phyloP scores from a whole-genome alignment of 345 rosid genomes.

The Populus nigra region DNA sequence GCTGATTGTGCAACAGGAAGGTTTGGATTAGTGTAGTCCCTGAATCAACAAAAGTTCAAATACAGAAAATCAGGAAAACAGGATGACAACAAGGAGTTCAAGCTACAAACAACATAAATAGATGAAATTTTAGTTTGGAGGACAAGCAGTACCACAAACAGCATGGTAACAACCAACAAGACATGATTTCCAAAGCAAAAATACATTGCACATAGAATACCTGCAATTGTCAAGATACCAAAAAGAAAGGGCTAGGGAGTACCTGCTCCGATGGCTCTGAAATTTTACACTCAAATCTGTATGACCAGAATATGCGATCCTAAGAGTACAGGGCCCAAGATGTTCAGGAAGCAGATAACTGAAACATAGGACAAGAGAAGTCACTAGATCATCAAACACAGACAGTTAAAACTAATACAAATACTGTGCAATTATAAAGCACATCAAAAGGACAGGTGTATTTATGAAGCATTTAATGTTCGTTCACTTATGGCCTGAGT shows the following conservation, averaged over 20 bases:
- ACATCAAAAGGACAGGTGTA: background rate
- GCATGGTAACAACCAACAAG: background rate
- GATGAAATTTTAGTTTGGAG: background rate
- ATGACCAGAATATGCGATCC: slow-evolving; percentile 97
- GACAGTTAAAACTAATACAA: background rate
- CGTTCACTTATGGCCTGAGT: slow-evolving; percentile 1
- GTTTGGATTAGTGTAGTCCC: slow-evolving; percentile 95
- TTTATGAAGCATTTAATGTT: slow-evolving; percentile 1
- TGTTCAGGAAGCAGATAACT: slow-evolving; percentile 88
- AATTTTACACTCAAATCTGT: slow-evolving; percentile 98
- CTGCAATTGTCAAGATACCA: background rate
- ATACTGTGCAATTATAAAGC: background rate
- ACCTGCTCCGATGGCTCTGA: slow-evolving; percentile 99
- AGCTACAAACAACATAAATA: background rate
- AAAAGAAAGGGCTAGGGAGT: slow-evolving; percentile 6
- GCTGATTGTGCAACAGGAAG: slow-evolving; percentile 99
- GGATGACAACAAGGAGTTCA: slow-evolving; percentile 3
- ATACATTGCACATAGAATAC: background rate
- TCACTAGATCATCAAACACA: slow-evolving; percentile 5
- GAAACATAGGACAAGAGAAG: slow-evolving; percentile 23
- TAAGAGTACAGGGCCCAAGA: slow-evolving; percentile 70
- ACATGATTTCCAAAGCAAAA: background rate
- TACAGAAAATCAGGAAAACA: slow-evolving; percentile 1
- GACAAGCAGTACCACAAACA: background rate
- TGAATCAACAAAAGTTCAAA: slow-evolving; percentile 27